phyloP scores from a whole-genome alignment of 148 eudicot genomes.

The Rheum nobile region DNA sequence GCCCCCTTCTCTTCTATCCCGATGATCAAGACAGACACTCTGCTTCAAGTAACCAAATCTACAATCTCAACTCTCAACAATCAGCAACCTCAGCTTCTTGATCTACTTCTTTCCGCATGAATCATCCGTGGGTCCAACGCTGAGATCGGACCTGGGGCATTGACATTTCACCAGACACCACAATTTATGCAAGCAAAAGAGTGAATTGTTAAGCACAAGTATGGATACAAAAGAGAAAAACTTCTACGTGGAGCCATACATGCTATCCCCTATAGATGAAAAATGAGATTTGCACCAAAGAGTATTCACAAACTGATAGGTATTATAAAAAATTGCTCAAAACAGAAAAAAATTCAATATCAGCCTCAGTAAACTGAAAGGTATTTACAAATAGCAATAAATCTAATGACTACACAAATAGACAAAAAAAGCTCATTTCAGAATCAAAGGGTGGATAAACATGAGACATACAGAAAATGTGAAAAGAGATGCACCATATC shows the following conservation, averaged over 20 bases:
- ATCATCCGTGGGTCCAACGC: slow-evolving; percentile 43
- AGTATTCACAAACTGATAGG: too few species aligned
- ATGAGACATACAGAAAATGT: neutral
- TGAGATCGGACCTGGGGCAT: slow-evolving; percentile 86
- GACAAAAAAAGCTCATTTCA: neutral
- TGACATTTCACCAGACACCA: slow-evolving; percentile 94
- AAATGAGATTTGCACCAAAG: too few species aligned
- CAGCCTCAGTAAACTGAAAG: too few species aligned
- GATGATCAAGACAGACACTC: neutral
- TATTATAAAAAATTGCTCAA: too few species aligned
- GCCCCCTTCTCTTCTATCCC: neutral
- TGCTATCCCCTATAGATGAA: too few species aligned
- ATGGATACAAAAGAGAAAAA: too few species aligned
- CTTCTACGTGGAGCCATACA: too few species aligned
- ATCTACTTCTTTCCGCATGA: slow-evolving; percentile 51
- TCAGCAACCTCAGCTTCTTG: slow-evolving; percentile 36
- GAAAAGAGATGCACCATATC: slow-evolving; percentile 47
- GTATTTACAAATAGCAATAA: too few species aligned
- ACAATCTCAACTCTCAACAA: neutral
- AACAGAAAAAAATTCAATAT: too few species aligned
- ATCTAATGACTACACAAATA: neutral
- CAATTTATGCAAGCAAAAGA: slow-evolving; percentile 57
- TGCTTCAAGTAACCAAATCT: neutral
- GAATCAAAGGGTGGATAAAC: neutral
- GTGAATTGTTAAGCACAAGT: too few species aligned